A percentile compares a stretch with the other conserved stretches of the same genome.
Evolutionary conservation across 2,329 filamentous ascomycete species (phyloP).

Genomic region (Pseudogymnoascus sp.): DNA sequence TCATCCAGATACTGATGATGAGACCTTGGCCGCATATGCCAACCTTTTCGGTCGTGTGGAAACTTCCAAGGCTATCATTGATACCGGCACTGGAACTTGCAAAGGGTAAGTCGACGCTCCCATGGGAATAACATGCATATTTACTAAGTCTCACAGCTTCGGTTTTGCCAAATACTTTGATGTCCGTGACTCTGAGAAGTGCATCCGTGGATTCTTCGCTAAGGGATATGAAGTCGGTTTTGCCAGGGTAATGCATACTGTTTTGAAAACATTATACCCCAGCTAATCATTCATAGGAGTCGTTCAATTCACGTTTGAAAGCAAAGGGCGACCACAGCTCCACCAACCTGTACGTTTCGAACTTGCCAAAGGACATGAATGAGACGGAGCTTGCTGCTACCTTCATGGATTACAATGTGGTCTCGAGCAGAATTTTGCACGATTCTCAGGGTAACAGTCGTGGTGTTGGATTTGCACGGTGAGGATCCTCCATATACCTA

Average conservation of each 20-base stretch:
- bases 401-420: slow-evolving; percentile 73
- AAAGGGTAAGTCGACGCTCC: slow-evolving; percentile 65
- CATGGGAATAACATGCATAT: neutral
- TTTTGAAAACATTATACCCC: no score
- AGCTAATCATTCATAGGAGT: slow-evolving; percentile 58
- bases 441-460: slow-evolving; percentile 89
- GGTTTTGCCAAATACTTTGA: slow-evolving; percentile 95
- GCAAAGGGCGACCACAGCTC: slow-evolving; percentile 84
- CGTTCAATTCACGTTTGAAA: slow-evolving; percentile 96
- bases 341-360: slow-evolving; percentile 97
- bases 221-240: slow-evolving; percentile 97
- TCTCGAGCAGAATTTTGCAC: slow-evolving; percentile 91
- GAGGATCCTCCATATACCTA: slow-evolving; percentile 30
- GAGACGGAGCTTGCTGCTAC: slow-evolving; percentile 80
- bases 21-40: slow-evolving; percentile 76
- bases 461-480: slow-evolving; percentile 96
- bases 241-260: slow-evolving; percentile 52
- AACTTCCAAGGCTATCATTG: slow-evolving; percentile 97
- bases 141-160: slow-evolving; percentile 54
- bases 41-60: slow-evolving; percentile 87
- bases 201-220: slow-evolving; percentile 90
- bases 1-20: slow-evolving; percentile 89
- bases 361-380: slow-evolving; percentile 84
- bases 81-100: slow-evolving; percentile 85
- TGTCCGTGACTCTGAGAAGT: slow-evolving; percentile 83